A percentile compares a stretch with the other conserved stretches of the same genome.
These are phyloP conservation scores for Yamadazyma epiphylla DNA, from an alignment of 1,139 yeast genomes.

Conservation along the genomic window DNA sequence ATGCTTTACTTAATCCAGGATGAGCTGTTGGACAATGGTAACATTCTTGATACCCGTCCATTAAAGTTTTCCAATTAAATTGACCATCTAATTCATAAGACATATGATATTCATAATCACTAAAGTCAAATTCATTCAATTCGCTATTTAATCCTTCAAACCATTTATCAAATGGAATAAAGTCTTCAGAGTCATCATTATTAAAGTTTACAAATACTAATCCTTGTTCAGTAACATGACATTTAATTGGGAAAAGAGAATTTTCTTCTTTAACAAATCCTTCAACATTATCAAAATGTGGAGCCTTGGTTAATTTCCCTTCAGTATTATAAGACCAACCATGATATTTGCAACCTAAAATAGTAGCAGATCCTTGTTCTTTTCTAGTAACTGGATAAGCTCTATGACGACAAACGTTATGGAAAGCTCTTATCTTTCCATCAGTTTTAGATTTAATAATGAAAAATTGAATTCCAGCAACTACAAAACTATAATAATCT, in stretches of 20 bases:
- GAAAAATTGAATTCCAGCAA: slow-evolving; percentile 54
- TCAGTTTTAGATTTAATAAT: slow-evolving; percentile 48
- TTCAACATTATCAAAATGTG: slow-evolving; percentile 55
- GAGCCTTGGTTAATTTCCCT: slow-evolving; percentile 56
- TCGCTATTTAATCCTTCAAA: slow-evolving; percentile 48
- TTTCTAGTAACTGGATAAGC: slow-evolving; percentile 60
- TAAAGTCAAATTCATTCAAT: slow-evolving; percentile 53
- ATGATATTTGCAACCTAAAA: slow-evolving; percentile 59
- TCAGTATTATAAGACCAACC: slow-evolving; percentile 65
- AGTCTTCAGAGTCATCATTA: slow-evolving; percentile 23
- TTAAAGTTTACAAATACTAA: slow-evolving; percentile 52
- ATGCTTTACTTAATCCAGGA: slow-evolving; percentile 55
- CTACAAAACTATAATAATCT: slow-evolving; percentile 48
- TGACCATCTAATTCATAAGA: slow-evolving; percentile 61
- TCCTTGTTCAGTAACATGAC: slow-evolving; percentile 55
- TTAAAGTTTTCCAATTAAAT: slow-evolving; percentile 63
- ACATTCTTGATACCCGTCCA: slow-evolving; percentile 68
- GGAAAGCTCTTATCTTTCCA: slow-evolving; percentile 55
- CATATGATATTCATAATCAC: slow-evolving; percentile 61
- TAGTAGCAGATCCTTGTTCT: slow-evolving; percentile 52
- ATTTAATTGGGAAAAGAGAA: slow-evolving; percentile 50
- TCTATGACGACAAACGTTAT: slow-evolving; percentile 61
- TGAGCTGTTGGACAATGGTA: slow-evolving; percentile 68
- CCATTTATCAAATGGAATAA: slow-evolving; percentile 46
- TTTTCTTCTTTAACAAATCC: slow-evolving; percentile 56